Evolutionary conservation across 2,329 filamentous ascomycete genomes (phyloP).

Genomic region (Fulvia fulva): DNA sequence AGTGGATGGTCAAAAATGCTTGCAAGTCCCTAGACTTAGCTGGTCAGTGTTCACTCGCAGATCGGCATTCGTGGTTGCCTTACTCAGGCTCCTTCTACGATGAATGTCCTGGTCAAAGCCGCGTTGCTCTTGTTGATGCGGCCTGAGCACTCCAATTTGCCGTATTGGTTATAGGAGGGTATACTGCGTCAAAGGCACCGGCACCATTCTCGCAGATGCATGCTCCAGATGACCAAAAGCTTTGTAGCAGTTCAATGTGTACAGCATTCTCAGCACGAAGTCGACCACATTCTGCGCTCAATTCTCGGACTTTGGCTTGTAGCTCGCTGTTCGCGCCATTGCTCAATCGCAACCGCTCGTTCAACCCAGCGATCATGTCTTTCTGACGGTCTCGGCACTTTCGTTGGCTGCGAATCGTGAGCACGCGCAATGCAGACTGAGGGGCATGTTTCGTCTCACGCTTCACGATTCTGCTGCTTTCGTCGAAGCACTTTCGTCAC

Average conservation of each 20-base stretch:
- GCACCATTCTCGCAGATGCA: not conserved
- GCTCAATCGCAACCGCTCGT: not conserved
- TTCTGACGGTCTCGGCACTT: slow-evolving; percentile 3
- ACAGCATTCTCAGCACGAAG: slow-evolving; percentile 1
- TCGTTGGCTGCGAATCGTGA: not conserved
- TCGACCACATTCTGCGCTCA: not conserved
- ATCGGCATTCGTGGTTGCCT: no score
- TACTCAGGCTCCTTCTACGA: no score
- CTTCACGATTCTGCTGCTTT: slow-evolving; percentile 3
- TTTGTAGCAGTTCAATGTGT: not conserved
- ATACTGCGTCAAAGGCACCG: not conserved
- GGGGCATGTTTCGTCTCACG: not conserved
- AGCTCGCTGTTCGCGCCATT: not conserved
- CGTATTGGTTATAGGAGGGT: not conserved
- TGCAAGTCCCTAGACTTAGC: no score
- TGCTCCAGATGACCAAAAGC: not conserved
- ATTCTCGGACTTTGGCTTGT: not conserved
- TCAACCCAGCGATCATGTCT: not conserved
- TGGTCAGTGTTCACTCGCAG: no score
- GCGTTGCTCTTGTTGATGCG: not conserved
- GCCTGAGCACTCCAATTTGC: not conserved
- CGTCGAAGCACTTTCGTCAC: not conserved
- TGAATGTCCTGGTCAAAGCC: no score
- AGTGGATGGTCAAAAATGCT: no score
- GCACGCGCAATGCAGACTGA: not conserved